Base-by-base conservation (phyloP, 345 rosid species). In the Aquilaria malaccensis region DNA sequence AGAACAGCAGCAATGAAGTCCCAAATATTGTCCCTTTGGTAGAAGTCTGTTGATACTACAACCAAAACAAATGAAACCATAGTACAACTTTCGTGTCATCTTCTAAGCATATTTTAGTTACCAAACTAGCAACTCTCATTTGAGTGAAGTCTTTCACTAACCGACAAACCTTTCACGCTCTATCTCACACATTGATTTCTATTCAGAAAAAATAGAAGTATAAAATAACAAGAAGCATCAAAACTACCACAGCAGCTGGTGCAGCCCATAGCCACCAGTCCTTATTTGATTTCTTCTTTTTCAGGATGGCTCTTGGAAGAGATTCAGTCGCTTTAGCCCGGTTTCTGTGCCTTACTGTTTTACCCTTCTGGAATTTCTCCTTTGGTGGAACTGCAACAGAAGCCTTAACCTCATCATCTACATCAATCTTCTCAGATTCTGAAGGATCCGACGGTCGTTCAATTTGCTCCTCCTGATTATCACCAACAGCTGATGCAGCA, bases 191-290 rank as follows among this genome's bases (percentile, higher is more conserved):
- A 22, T 22, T 22, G 22, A 22, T 22, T 22, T 37, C 43, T 37
- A 64, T 71, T 82, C 77, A 81, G 56, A 50, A 65, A 58, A 74
- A 61, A 69, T 73, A 77, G 74, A 66, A 78, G 80, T 83, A 94
- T 45, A 71, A 85, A 10, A 79, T 66, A 9, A 58, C 76, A 13
- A 80, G 50, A 54, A 83, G 56, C 67, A 86, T 6, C 72, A 85
- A 63, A 47, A 75, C 85, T 37, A 37, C 7, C 55, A 72, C 72
- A 55, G 81, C 51, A 10, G 84, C 86, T 45, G 83, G 95, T 33
- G 87, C 78, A 45, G 74, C 87, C 29, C 76, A 90, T 76, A 80
- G 86, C 33, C 73, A 33, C 97, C 85, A 86, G 78, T 90, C 82
- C 73, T 85, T 86, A 6, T 76, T 79, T 2, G 87, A 56, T 78